phyloP scores from a whole-genome alignment of 2,329 filamentous ascomycete genomes.

The Phyllosticta ampelicida region DNA sequence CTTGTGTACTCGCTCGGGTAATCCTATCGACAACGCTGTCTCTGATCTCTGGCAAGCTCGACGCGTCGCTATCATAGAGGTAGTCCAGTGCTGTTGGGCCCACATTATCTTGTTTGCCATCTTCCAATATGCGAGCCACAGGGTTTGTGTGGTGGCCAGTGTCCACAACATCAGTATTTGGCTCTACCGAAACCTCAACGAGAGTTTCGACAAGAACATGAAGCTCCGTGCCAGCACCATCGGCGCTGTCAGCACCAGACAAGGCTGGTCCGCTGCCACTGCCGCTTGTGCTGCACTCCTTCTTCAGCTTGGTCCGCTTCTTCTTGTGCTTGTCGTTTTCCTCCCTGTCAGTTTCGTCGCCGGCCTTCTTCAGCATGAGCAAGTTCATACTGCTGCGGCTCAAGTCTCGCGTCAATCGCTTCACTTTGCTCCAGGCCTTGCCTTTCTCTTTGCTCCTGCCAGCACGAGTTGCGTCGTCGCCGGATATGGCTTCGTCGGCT shows the following conservation, averaged over 20 bases:
- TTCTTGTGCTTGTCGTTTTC: not conserved
- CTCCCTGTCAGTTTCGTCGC: not conserved
- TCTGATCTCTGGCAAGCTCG: constrained; percentile 3
- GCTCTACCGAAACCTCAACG: not conserved
- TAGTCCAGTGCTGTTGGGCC: not conserved
- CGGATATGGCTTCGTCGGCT: not conserved
- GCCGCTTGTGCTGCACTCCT: not conserved
- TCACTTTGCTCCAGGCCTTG: not conserved
- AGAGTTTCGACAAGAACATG: not conserved
- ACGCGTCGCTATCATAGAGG: constrained; percentile 6
- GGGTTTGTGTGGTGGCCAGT: not conserved
- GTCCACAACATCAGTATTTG: not conserved
- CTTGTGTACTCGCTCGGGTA: not conserved
- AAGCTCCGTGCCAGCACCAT: not conserved
- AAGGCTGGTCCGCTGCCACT: not conserved
- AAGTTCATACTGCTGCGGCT: constrained; percentile 2
- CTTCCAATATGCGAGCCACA: not conserved
- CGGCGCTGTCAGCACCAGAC: not conserved
- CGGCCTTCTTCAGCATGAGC: constrained; percentile 1
- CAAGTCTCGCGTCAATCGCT: constrained; percentile 2
- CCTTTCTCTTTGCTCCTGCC: not conserved
- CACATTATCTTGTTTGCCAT: not conserved
- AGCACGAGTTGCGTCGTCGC: not conserved
- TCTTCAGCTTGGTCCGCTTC: not conserved
- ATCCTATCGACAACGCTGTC: constrained; percentile 6